These are phyloP conservation scores for Cordyceps fumosorosea DNA, from an alignment of 2,329 filamentous ascomycete species.

Conservation along the genomic window DNA sequence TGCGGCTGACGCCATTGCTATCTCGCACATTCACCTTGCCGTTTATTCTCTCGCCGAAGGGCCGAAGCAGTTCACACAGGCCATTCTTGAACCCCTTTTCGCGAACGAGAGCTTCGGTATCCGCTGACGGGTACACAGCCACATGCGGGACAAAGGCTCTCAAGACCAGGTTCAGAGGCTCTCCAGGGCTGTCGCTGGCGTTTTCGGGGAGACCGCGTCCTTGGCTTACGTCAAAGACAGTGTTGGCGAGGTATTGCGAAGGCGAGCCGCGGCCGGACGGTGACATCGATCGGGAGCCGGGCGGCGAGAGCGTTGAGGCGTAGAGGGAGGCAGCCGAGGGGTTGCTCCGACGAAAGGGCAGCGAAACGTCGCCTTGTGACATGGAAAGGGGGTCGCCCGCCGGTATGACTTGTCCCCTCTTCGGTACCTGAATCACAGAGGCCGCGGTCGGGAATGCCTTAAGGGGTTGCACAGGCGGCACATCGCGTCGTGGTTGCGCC, in stretches of 20 bases:
- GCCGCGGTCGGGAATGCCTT: conserved; percentile 63
- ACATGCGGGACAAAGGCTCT: conserved; percentile 86
- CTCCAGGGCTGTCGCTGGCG: conserved; percentile 40
- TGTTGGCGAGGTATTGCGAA: conserved; percentile 49
- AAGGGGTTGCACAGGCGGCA: conserved; percentile 58
- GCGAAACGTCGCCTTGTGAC: conserved; percentile 45
- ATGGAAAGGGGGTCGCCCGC: conserved; percentile 40
- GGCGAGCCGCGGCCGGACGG: conserved; percentile 55
- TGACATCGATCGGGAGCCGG: conserved; percentile 61
- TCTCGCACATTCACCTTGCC: conserved; percentile 89
- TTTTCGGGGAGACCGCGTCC: conserved; percentile 39
- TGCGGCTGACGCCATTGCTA: conserved; percentile 75
- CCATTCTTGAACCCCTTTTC: conserved; percentile 82
- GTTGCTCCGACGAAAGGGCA: conserved; percentile 49
- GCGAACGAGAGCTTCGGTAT: conserved; percentile 72
- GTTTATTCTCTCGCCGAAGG: conserved; percentile 81
- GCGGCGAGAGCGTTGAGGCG: conserved; percentile 60
- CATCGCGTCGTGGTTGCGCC: conserved; percentile 61
- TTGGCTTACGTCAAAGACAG: conserved; percentile 46
- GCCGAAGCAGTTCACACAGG: conserved; percentile 76
- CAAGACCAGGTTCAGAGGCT: conserved; percentile 62
- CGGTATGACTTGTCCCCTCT: conserved; percentile 53
- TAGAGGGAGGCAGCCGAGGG: conserved; percentile 56
- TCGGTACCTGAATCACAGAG: conserved; percentile 52
- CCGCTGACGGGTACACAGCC: conserved; percentile 76